Evolutionary conservation across 345 rosid species (phyloP), one percentile per base, ranked within the genome.

Genomic region (Physaria fendleri): DNA sequence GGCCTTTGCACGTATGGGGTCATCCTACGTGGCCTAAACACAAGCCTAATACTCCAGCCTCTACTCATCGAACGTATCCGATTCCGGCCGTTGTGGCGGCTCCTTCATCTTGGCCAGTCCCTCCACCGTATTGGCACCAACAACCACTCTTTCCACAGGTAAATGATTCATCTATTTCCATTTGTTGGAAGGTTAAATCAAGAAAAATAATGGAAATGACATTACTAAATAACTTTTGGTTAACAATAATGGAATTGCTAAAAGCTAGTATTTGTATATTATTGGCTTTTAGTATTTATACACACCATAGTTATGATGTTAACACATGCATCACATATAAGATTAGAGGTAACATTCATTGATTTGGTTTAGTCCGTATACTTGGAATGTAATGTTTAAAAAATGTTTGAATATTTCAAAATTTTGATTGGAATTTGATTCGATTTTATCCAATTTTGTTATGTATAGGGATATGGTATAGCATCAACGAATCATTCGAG

Each of bases 1-100:
- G 89, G 78, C 97, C 94, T 4, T 74, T 87, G 53, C 88, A 87
- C 37, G 99, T 89, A 0, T 93, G 95, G 97, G 99, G 99, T 30
- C 97, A 93, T 69, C 99, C 99, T 10, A 64, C 76, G 10, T 86
- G 99, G 97, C 94, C 99, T 29, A 86, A 83, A 69, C 89, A 77
- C 45, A 59, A 76, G 27, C 14, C 76, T 12, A 22, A 68, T 9
- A 82, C 38, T 66, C 59, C 72, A 1, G 75, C 71, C 2, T 22
- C 80, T 0, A 76, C 82, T 9, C 73, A 76, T 12, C 81, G 66
- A 3, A 75, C 73, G 4, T 52, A 51, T 14, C 65, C 60, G 4
- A 3, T 56, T 21, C 71, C 61, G 27, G 65, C 73, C 5, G 8
- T 80, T 7, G 76, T 89, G 76, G 65, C 71, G 1, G 40, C 62